These are phyloP conservation scores for Limonium bicolor DNA, from an alignment of 148 eudicot genomes.

Conservation along the genomic window DNA sequence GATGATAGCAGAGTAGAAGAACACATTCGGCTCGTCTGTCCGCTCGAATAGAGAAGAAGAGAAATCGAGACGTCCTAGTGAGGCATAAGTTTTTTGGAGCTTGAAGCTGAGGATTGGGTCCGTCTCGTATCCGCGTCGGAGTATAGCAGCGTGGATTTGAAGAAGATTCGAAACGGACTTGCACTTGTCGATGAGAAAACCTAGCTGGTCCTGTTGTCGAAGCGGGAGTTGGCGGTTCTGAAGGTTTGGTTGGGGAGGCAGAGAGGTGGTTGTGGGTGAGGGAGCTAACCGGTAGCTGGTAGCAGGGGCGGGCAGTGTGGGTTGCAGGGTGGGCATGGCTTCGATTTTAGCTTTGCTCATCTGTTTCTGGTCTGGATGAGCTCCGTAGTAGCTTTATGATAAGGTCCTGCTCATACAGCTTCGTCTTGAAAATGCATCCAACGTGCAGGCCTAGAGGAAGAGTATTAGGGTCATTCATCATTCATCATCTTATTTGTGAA, in stretches of 20 bases:
- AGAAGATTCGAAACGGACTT: constrained; percentile 21
- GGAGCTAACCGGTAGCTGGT: constrained; percentile 1
- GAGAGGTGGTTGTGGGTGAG: too few species aligned
- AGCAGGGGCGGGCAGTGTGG: constrained; percentile 1
- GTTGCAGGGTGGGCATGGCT: too few species aligned
- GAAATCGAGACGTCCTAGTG: constrained; percentile 30
- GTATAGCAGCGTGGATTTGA: constrained; percentile 58
- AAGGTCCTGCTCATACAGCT: too few species aligned
- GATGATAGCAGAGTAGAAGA: constrained; percentile 50
- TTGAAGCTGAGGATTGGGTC: constrained; percentile 48
- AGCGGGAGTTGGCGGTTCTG: constrained; percentile 4
- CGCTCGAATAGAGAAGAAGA: constrained; percentile 31
- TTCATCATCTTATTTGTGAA: too few species aligned
- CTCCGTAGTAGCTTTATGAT: too few species aligned
- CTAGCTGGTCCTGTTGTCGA: constrained; percentile 35
- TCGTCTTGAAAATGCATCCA: too few species aligned
- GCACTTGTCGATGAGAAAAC: constrained; percentile 28
- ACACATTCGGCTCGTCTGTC: constrained; percentile 37
- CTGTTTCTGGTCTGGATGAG: too few species aligned
- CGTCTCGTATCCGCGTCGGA: constrained; percentile 47
- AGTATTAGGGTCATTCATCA: too few species aligned
- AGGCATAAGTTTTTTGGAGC: constrained; percentile 64
- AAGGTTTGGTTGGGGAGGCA: neutral
- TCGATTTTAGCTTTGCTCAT: too few species aligned
- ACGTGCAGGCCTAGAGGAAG: too few species aligned